A percentile compares a stretch with the other conserved stretches of the same genome.
phyloP scores from a whole-genome alignment of 75 land plant species.

The Pseudotsuga menziesii region DNA sequence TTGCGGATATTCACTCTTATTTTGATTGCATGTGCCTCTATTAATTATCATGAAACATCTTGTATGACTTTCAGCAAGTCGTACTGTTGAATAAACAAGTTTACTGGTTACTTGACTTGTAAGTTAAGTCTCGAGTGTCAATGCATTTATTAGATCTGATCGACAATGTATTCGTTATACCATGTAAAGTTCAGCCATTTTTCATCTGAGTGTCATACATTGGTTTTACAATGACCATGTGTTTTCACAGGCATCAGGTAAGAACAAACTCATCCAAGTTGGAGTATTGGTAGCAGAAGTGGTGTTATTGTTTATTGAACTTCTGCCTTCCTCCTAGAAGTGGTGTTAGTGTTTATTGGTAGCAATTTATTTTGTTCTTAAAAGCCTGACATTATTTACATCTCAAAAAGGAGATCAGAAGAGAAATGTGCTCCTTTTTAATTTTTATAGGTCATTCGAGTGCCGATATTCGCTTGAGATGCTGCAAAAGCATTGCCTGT shows the following conservation, averaged over 20 bases:
- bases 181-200: too few relatives aligned
- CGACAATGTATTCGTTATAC: too few relatives aligned
- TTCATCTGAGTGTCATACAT: too few relatives aligned
- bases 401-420: too few relatives aligned
- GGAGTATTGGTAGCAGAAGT: neutral
- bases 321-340: neutral
- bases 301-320: neutral
- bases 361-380: neutral
- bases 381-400: neutral
- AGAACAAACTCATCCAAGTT: neutral
- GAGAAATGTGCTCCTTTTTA: too few relatives aligned
- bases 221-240: neutral
- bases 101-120: constrained; percentile 1
- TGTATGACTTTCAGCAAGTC: neutral
- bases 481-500: too few relatives aligned
- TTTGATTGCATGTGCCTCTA: neutral
- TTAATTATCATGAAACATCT: neutral
- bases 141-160: neutral
- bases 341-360: neutral
- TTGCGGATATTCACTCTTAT: neutral
- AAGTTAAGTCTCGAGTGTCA: neutral
- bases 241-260: neutral
- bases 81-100: neutral
- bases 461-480: too few relatives aligned
- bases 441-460: too few relatives aligned